A percentile compares a stretch with the other conserved stretches of the same genome.
phyloP scores from a whole-genome alignment of 2,329 filamentous ascomycete genomes.

The Claviceps sp. region DNA sequence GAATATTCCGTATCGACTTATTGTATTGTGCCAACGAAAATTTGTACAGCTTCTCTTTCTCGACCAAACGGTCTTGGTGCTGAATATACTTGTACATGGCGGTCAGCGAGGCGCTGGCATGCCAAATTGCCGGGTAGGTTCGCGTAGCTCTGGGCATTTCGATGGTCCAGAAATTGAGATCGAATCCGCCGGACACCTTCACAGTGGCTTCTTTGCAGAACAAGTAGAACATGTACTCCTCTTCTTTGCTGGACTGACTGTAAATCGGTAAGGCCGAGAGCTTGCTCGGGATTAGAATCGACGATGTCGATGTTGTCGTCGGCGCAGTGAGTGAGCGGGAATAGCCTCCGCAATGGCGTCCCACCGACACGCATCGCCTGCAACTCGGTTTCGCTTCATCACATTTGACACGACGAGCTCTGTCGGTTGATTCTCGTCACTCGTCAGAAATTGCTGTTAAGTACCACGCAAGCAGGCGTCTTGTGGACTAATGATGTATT shows the following conservation, averaged over 20 bases:
- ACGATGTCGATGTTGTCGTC: not conserved
- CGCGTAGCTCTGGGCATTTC: slow-evolving; percentile 4
- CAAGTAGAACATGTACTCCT: slow-evolving; percentile 7
- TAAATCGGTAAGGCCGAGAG: not conserved
- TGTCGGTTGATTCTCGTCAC: not conserved
- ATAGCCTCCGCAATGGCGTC: slow-evolving; percentile 1
- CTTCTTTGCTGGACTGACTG: not conserved
- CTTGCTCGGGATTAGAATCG: not conserved
- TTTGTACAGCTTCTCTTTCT: slow-evolving; percentile 11
- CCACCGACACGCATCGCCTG: not conserved
- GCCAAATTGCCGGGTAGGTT: slow-evolving; percentile 5
- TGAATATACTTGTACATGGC: slow-evolving; percentile 11
- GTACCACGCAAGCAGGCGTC: not conserved
- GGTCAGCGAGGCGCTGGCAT: slow-evolving; percentile 3
- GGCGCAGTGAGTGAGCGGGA: not conserved
- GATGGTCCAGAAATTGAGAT: slow-evolving; percentile 6
- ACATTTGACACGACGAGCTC: slow-evolving; percentile 4
- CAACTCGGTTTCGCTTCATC: slow-evolving; percentile 3
- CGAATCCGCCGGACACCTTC: slow-evolving; percentile 3
- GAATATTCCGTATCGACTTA: slow-evolving; percentile 6
- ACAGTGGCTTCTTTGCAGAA: slow-evolving; percentile 5
- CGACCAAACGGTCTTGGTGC: slow-evolving; percentile 9
- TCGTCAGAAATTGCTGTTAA: not conserved
- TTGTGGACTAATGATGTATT: not conserved
- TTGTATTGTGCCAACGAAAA: slow-evolving; percentile 8